Base-by-base conservation (phyloP, 164 flowering plant genomes). In the Vitis labrusca region DNA sequence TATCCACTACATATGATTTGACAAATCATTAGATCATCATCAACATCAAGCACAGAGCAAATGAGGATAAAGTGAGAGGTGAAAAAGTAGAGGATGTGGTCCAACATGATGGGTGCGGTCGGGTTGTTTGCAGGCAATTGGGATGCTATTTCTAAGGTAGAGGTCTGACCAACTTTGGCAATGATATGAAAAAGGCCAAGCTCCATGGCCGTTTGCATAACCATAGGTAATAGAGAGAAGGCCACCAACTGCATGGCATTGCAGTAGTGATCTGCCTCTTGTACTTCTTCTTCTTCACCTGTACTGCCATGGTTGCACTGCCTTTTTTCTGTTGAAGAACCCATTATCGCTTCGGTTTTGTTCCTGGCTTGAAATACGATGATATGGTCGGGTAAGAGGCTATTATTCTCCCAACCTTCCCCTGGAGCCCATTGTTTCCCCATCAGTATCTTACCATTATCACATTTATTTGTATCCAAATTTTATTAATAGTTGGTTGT, bases 151-250 rank as follows among this genome's bases (percentile, higher is more conserved):
- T 77, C 65, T 1, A 50, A 27, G 3, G 80, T 23, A 0, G 71
- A 73, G 50, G 73, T 68, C 10, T 63, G 51, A 44, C 71, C 77
- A 1, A 68, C 74, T 58, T 57, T 63, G 55, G 67, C 71, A 17
- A 73, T 56, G 15, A 77, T 73, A n/a, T 69, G 71, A 11, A 77
- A 73, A 11, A 77, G 15, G 17, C 63, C 76, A 8, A 77, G 76
- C 53, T 73, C 76, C 0, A 69, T 12, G 1, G 80, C 77, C 8
- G 74, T 15, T 47, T 64, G 11, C 70, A 69, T 0, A 3, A 71
- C 55, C 76, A 64, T 72, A 19, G 76, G 65, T 4, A 76, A 48
- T 48, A 69, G 70, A 9, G 50, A 48, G 10, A 52, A 56, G 12
- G 8, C 27, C 12, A 55, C 64, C 8, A 79, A 5, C 9, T 68